Evolutionary conservation across 352 stramenopile genomes (phyloP), one percentile per base, ranked within the genome.

Genomic region (Globisporangium okanoganense): DNA sequence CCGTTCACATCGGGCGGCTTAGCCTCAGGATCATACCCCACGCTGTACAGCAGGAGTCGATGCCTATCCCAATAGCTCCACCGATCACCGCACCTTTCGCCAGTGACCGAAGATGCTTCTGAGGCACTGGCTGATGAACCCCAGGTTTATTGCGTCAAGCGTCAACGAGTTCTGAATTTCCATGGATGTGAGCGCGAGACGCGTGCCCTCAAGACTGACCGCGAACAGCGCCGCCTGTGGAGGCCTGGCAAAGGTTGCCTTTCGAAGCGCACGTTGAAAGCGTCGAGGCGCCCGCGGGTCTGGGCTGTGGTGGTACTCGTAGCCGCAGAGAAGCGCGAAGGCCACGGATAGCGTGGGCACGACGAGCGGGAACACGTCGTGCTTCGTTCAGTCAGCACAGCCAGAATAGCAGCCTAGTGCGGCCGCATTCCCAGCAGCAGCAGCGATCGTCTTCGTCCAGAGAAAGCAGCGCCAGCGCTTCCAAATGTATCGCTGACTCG

Each of bases 401-500:
- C 44, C 8, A n/a, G 16, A 51, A 22, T n/a, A 31, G 22, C 22
- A 51, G n/a, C 44, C 10, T 12, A 12, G 31, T 3, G 31, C 22
- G 10, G 18, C 22, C 44, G 4, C 44, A 51, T 20, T 25, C 22
- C 12, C 29, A 35, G 29, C 35, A 40, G 35, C 35, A 40, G 12
- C 9, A 40, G 2, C 9, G 35, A 4, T 12, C 2, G 12, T 33
- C 44, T 20, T 51, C 22, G 12, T 33, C 44, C 5, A 48, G 22
- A 49, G 57, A 48, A 24, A 67, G 31, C 20, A 67, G 12, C 35
- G 64, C 62, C 20, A 45, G 62, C 33, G 31, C 36, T n/a, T n/a
- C n/a, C n/a, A n/a, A n/a, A n/a, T n/a, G n/a, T n/a, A n/a, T n/a
- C n/a, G n/a, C n/a, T n/a, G n/a, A n/a, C n/a, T n/a, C n/a, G n/a